Evolutionary conservation across 2,329 filamentous ascomycete species (phyloP), one percentile per base, ranked within the genome.

Genomic region (Colletotrichum cuscutae): DNA sequence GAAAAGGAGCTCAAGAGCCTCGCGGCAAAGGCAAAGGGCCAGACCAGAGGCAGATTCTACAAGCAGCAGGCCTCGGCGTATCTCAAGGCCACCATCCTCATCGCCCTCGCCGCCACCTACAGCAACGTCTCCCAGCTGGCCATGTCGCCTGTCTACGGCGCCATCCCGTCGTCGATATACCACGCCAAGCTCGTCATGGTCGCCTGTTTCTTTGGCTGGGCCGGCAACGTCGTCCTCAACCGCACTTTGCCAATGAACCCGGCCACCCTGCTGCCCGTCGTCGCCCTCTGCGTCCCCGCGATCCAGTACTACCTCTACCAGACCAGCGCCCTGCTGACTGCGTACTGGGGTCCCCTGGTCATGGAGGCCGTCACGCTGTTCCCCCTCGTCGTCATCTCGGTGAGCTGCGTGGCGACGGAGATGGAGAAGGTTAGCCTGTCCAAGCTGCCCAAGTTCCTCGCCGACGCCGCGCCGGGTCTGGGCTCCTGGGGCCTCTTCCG

Each of bases 141-240:
- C 52, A 86, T 98, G 42, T 94, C 95, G 24, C 97, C 97, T 2
- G 93, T 97, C 12, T 98, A 97, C 82, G 97, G 97, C 65, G 91
- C 92, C 19, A 94, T 97, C 49, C 94, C 96, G 1, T 87, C 95
- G 1, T 88, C 90, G 1, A 86, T 92, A 76, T 93, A 92, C 81
- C 96, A 98, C 80, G 84, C 87, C 64, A 89, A 89, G 79, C 87
- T 91, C 73, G 85, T 95, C 74, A 91, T 91, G 77, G 84, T 89
- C 4, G 91, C 90, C 32, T 90, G 91, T 73, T 92, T 95, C 74
- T 81, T 91, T 19, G 95, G 94, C 42, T 94, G 94, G 89, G 88
- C 93, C 9, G 87, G 88, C 30, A 94, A 93, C 79, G 80, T 92
- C 60, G 84, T 87, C 13, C 79, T 94, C 49, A 84, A 82, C 66